Evolutionary conservation across 345 rosid species (phyloP).

Genomic region (Arabidopsis suecica): DNA sequence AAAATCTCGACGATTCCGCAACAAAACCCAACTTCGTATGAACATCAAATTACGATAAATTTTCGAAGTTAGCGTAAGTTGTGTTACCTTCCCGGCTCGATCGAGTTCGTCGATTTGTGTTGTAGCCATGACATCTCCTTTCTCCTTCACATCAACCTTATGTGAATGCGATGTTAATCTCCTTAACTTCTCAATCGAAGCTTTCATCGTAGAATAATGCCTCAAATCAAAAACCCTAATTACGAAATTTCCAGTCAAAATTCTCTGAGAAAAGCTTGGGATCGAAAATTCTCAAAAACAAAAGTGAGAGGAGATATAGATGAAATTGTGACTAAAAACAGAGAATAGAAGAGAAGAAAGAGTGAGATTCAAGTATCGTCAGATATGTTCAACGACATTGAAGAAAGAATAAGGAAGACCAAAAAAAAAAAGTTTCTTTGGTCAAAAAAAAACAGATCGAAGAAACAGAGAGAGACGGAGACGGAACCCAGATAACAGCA

Average conservation of each 20-base stretch:
- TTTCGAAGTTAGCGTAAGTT: neutral
- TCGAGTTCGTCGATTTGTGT: conserved; percentile 79
- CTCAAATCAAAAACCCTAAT: conserved; percentile 48
- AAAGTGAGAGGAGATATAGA: conserved; percentile 20
- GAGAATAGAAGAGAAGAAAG: conserved; percentile 27
- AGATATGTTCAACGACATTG: conserved; percentile 57
- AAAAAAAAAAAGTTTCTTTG: conserved; percentile 34
- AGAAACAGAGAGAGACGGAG: conserved; percentile 45
- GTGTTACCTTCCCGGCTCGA: conserved; percentile 75
- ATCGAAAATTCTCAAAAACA: conserved; percentile 27
- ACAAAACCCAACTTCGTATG: neutral
- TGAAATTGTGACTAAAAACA: conserved; percentile 11
- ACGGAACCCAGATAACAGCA: conserved; percentile 35
- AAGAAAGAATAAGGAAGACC: conserved; percentile 31
- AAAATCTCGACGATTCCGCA: conserved; percentile 30
- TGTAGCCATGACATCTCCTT: conserved; percentile 54
- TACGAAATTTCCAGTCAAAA: conserved; percentile 15
- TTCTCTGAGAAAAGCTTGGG: neutral
- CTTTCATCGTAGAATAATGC: conserved; percentile 61
- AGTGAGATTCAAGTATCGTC: conserved; percentile 50
- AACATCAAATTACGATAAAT: neutral
- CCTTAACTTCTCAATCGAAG: conserved; percentile 68
- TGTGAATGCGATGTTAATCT: conserved; percentile 79
- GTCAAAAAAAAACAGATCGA: conserved; percentile 47
- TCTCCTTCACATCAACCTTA: conserved; percentile 69